Evolutionary conservation across 169 alveolate genomes (phyloP).

Genomic region (Plasmodium sp.): DNA sequence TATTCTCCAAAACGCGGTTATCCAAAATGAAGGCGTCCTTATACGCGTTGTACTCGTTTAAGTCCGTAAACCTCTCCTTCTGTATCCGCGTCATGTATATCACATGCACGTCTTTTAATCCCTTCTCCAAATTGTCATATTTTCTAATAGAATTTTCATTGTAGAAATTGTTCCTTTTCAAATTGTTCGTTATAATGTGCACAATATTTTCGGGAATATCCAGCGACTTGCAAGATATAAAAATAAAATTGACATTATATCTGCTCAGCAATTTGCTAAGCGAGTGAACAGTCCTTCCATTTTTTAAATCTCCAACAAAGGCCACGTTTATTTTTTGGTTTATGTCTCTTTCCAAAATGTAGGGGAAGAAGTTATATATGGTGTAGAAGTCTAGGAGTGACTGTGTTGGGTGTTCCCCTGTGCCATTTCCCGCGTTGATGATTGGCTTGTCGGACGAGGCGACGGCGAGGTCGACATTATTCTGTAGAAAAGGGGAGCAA

Average conservation of each 20-base stretch:
- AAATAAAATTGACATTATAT: conserved; percentile 80
- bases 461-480: conserved; percentile 65
- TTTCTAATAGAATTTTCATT: conserved; percentile 43
- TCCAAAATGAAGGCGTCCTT: conserved; percentile 78
- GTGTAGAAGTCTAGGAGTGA: conserved; percentile 88
- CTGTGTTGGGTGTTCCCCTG: conserved; percentile 91
- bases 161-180: conserved; percentile 52
- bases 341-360: conserved; percentile 38
- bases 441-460: conserved; percentile 78
- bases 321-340: conserved; percentile 74
- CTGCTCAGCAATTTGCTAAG: conserved; percentile 85
- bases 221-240: conserved; percentile 80
- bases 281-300: conserved; percentile 89
- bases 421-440: conserved; percentile 89
- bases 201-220: conserved; percentile 81
- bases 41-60: conserved; percentile 69
- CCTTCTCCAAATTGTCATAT: conserved; percentile 65
- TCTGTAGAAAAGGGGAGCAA: conserved; percentile 18
- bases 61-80: conserved; percentile 81
- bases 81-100: conserved; percentile 88
- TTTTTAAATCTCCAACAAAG: conserved; percentile 87
- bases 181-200: conserved; percentile 22
- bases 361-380: conserved; percentile 79
- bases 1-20: conserved; percentile 63
- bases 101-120: conserved; percentile 75